Evolutionary conservation across 768 basidiomycete genomes (phyloP), one percentile per base, ranked within the genome.

Genomic region (Cytidiella melzeri): DNA sequence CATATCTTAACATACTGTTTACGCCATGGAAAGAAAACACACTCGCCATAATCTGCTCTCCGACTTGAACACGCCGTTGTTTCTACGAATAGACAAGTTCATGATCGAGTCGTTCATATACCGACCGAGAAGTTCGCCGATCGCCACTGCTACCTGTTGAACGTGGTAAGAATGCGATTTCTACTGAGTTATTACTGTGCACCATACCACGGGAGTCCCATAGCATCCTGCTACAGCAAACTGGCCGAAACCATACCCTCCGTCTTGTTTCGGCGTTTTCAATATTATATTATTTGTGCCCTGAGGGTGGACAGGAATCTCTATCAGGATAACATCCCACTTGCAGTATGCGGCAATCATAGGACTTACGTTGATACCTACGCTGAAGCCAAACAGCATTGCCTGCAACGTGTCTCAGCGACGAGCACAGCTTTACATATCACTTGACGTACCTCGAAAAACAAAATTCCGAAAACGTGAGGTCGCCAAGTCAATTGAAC

Each of bases 271-370:
- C 0, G 79, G 79, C 2, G 67, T 67, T 4, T 79, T 79, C 1
- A 84, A 64, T 67, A 85, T 85, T 1, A 84, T 78, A 0, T 75
- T 79, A 48, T 79, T 81, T 1, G 83, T 87, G 15, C 80, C 78
- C 76, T 83, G 47, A 25, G 15, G 30, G 15, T 34, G 30, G 30
- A 7, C 30, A 34, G 9, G 30, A 34, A 34, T n/a, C n/a, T n/a
- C n/a, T n/a, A n/a, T n/a, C n/a, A n/a, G n/a, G n/a, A 34, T 20
- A 41, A 38, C 28, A 47, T 23, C 20, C 25, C 21, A 45, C n/a
- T 40, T 20, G 25, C n/a, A 46, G 7, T 19, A 28, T 19, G 28
- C 30, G 7, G 13, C 15, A 20, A 3, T 5, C 21, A 26, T 12
- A 5, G 10, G 1, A 45, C 70, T 41, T 43, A 77, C 77, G 54